These are phyloP conservation scores for Aureococcus anophagefferens DNA, from an alignment of 108 stramenopile species.

Conservation along the genomic window DNA sequence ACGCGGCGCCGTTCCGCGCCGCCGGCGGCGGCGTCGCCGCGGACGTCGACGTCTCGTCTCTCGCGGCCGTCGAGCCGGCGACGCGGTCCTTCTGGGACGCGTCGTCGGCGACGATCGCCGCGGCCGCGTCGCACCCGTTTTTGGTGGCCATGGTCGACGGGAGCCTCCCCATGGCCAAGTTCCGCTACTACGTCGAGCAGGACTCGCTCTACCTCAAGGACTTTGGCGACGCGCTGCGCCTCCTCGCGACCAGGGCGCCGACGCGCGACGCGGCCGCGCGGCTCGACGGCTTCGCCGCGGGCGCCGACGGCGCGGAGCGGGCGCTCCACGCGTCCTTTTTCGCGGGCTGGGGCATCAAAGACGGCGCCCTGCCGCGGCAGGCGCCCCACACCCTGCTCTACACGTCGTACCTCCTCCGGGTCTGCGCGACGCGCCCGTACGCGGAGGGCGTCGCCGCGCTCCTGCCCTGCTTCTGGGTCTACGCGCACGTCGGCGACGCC, in stretches of 20 bases:
- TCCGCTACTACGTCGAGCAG: constrained; percentile 67
- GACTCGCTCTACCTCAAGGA: constrained; percentile 65
- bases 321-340: constrained; percentile 62
- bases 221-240: constrained; percentile 52
- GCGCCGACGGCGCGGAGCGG: constrained; percentile 61
- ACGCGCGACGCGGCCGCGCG: constrained; percentile 28
- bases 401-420: constrained; percentile 67
- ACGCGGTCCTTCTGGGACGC: too few species aligned
- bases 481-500: constrained; percentile 69
- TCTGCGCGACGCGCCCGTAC: constrained; percentile 45
- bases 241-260: constrained; percentile 38
- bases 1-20: too few species aligned
- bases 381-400: constrained; percentile 61
- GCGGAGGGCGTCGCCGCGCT: constrained; percentile 66
- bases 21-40: too few species aligned
- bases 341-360: constrained; percentile 29
- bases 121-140: constrained; percentile 46
- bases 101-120: too few species aligned
- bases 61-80: too few species aligned
- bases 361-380: background rate
- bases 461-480: constrained; percentile 78
- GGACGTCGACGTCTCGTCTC: too few species aligned
- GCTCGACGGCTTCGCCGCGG: constrained; percentile 54
- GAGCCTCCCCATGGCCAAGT: constrained; percentile 45
- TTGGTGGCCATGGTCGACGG: constrained; percentile 69